Evolutionary conservation across 108 stramenopile genomes (phyloP).

Genomic region (Tribonema minus): DNA sequence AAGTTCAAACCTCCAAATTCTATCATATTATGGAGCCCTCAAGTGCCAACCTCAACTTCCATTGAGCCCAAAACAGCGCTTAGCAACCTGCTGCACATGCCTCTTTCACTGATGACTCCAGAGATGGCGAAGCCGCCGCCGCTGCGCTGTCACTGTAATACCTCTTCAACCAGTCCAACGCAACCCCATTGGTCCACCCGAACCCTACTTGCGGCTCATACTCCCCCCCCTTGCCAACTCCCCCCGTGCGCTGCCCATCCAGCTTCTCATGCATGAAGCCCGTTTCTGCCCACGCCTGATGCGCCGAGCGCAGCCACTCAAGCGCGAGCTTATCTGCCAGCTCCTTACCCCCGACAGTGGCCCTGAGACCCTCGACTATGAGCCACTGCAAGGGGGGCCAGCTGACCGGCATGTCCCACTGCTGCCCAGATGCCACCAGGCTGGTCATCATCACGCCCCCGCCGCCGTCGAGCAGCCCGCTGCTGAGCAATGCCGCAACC

Average conservation of each 20-base stretch:
- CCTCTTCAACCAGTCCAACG: slow-evolving; percentile 31
- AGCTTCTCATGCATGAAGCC: slow-evolving; percentile 58
- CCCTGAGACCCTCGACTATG: slow-evolving; percentile 26
- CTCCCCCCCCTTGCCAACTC: slow-evolving; percentile 52
- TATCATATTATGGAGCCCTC: no score
- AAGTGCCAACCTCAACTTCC: no score
- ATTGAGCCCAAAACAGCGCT: no score
- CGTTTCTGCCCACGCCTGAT: slow-evolving; percentile 16
- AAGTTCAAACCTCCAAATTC: no score
- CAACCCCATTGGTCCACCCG: slow-evolving; percentile 58
- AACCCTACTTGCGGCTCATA: slow-evolving; percentile 55
- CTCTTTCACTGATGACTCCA: no score
- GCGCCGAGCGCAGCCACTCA: slow-evolving; percentile 23
- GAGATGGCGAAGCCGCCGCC: no score
- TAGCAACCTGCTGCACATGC: no score
- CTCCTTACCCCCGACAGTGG: not conserved
- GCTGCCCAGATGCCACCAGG: slow-evolving; percentile 34
- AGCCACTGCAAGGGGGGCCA: slow-evolving; percentile 59
- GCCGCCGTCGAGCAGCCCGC: not conserved
- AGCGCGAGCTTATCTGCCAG: slow-evolving; percentile 29
- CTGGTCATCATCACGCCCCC: slow-evolving; percentile 16
- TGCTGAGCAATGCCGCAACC: not conserved
- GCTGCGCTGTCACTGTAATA: not conserved
- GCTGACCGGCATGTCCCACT: slow-evolving; percentile 55
- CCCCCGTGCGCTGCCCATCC: slow-evolving; percentile 28